Base-by-base conservation (phyloP, 2,329 filamentous ascomycete genomes). In the Chaetoscypha palmicola region DNA sequence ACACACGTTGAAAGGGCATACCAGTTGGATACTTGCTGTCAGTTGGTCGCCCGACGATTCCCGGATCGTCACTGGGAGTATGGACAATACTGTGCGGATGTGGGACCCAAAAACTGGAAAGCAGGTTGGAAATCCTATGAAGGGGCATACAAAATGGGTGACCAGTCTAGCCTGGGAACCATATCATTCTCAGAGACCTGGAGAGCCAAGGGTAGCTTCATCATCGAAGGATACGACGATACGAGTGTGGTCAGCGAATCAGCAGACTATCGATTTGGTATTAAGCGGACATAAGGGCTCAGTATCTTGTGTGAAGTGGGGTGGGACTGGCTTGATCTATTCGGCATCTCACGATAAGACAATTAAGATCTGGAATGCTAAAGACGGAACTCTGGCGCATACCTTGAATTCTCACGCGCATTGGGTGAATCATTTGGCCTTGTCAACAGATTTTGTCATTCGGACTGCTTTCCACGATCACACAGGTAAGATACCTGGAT, bases 291-390 rank as follows among this genome's bases (percentile, higher is more conserved):
- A 98, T 70, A 92, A 89, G 68, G 82, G 81, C 34, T 87, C 81
- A 37, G 86, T 97, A 12, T 89, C 85, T 35, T 96, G 90, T 62
- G 88, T 97, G 3, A 82, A 83, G 56, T 98, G 92, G 92, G 92
- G 92, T 45, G 91, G 91, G n/a, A 84, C 81, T 1, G 88, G 89
- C 3, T 70, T 78, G 46, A 82, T 94, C 51, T 94, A 92, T 67
- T 88, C 85, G 5, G 79, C 78, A 16, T 94, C 86, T 24, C 89
- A 94, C 62, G 91, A 96, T 68, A 94, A 94, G 70, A 91, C 83
- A 1, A 79, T 97, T 55, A 89, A 91, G 55, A 79, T 96, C 3
- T 98, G 91, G 90, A 82, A 92, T 58, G 78, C 86, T 1, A 73
- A 74, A 30, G 81, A 83, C 51, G 92, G 91, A 22, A 88, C 81